Evolutionary conservation across 1,284 basidiomycete species (phyloP).

Genomic region (Lignosus rhinocerotis): DNA sequence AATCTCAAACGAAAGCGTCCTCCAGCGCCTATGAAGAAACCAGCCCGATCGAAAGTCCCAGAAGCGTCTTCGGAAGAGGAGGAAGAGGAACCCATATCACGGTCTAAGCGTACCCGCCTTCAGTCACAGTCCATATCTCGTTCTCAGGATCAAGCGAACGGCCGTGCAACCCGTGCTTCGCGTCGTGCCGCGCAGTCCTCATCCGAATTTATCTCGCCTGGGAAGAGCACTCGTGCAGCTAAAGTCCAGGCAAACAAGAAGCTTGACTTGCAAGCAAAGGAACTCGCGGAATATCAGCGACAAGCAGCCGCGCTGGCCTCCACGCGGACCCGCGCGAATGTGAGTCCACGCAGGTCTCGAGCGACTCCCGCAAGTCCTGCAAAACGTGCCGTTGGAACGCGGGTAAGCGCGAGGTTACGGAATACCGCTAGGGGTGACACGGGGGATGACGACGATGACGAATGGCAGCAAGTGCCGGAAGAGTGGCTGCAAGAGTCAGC

Average conservation of each 20-base stretch:
- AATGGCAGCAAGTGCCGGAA: constrained; percentile 77
- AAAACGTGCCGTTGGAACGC: constrained; percentile 50
- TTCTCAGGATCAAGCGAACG: constrained; percentile 6
- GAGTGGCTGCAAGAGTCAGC: constrained; percentile 59
- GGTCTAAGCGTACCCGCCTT: constrained; percentile 32
- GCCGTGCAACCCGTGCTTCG: constrained; percentile 20
- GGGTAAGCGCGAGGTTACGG: constrained; percentile 62
- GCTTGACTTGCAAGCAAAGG: constrained; percentile 66
- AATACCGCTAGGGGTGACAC: constrained; percentile 38
- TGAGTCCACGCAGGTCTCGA: constrained; percentile 20
- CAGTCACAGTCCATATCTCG: constrained; percentile 7
- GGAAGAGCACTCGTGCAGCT: constrained; percentile 55
- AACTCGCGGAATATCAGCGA: constrained; percentile 61
- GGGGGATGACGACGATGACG: constrained; percentile 48
- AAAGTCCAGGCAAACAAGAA: constrained; percentile 71
- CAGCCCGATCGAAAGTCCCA: constrained; percentile 15
- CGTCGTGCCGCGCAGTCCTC: constrained; percentile 30
- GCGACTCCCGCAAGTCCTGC: constrained; percentile 20
- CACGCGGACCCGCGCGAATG: background rate
- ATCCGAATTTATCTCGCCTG: constrained; percentile 29
- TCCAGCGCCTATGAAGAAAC: constrained; percentile 20
- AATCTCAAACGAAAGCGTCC: constrained; percentile 58
- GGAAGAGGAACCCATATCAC: constrained; percentile 25
- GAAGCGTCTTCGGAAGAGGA: constrained; percentile 15
- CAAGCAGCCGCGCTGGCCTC: constrained; percentile 37